Base-by-base conservation (phyloP, 331 rosid genomes). In the Quercus phellos region DNA sequence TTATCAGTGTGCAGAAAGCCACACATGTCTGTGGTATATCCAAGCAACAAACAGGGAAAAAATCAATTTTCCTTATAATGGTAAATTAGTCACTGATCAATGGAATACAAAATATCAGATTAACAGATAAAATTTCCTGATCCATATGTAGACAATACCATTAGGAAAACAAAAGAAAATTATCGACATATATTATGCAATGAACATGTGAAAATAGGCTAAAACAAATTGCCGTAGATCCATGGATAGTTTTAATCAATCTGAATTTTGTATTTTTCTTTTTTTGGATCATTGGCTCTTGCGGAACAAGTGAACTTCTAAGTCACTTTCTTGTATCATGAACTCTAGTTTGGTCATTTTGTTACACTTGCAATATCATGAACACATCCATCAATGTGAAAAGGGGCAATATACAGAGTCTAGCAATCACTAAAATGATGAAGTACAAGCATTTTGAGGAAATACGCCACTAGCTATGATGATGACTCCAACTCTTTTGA, bases 1-100 rank as follows among this genome's bases (percentile, higher is more conserved):
- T 64, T 73, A 50, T 77, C 68, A 66, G 72, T 69, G 35, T 56
- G 38, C 35, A 76, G 51, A 68, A 35, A 67, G 51, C 69, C 13
- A 63, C 64, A 35, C 6, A 16, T 16, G 14, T 27, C 54, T 21
- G 35, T 1, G 35, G 46, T 42, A 71, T 6, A 53, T 38, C 13
- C 74, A 70, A 61, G 26, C 69, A 61, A 61, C 21, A 69, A 51
- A 46, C 43, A 53, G 1, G 67, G 30, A 71, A 43, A 68, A 32
- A 29, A 29, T 10, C 38, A 21, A 16, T 9, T 50, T 59, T 60
- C 59, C 60, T 24, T 24, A 14, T 19, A 34, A 13, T 54, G 43
- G 9, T 7, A 66, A 32, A 3, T 17, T 66, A 43, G 46, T 7
- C 35, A 66, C 46, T 32, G 46, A 34, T 8, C 35, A 18, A 30